phyloP scores from a whole-genome alignment of 768 basidiomycete genomes.

The Brasilioporus rufonigricans region DNA sequence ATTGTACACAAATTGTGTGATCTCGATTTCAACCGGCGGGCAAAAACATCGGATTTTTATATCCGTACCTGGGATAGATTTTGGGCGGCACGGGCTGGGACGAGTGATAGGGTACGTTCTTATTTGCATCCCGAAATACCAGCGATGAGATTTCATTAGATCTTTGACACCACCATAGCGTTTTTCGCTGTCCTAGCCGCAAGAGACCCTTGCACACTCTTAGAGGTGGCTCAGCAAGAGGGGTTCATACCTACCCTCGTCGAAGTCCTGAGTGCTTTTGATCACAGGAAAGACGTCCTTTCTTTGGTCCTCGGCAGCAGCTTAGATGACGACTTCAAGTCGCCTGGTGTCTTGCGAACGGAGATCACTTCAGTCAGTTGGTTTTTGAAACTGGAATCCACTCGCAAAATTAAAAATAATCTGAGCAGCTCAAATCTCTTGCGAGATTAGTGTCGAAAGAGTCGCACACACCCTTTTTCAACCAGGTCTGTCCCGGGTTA shows the following conservation, averaged over 20 bases:
- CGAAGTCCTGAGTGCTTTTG: conserved; percentile 35
- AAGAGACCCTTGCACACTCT: conserved; percentile 52
- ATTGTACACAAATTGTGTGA: conserved; percentile 74
- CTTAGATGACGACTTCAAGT: conserved; percentile 46
- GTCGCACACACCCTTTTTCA: conserved; percentile 24
- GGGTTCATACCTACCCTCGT: conserved; percentile 44
- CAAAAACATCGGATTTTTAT: conserved; percentile 74
- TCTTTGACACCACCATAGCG: conserved; percentile 61
- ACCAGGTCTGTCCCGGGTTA: conserved; percentile 16
- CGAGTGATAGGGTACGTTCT: conserved; percentile 54
- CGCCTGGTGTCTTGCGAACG: conserved; percentile 51
- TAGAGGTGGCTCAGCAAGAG: conserved; percentile 47
- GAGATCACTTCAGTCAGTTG: conserved; percentile 54
- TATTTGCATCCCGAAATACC: background rate
- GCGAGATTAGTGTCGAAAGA: conserved; percentile 37
- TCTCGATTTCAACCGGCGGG: conserved; percentile 72
- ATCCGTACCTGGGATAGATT: conserved; percentile 68
- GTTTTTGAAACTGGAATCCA: background rate
- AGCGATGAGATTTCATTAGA: conserved; percentile 34
- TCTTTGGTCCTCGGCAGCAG: conserved; percentile 36
- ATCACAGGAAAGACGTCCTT: conserved; percentile 47
- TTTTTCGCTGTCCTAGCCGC: conserved; percentile 65
- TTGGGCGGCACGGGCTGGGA: conserved; percentile 54
- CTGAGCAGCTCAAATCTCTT: conserved; percentile 35
- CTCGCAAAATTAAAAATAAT: conserved; percentile 6